A percentile compares a stretch with the other conserved stretches of the same genome.
Conservation (phyloP, 441 rosid genomes). For the Populus hybrid region DNA sequence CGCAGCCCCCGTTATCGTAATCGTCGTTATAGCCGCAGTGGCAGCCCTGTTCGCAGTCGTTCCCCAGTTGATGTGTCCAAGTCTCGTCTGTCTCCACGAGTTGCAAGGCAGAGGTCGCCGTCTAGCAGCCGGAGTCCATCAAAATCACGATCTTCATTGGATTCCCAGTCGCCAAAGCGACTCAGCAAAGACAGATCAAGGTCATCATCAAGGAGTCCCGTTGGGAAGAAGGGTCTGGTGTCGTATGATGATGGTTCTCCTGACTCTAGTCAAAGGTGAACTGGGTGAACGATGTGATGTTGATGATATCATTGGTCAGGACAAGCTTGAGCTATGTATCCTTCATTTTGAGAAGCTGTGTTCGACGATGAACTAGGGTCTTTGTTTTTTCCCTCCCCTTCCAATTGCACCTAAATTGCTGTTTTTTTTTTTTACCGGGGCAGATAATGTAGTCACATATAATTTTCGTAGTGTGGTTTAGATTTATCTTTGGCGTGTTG, state of each 20-base stretch:
- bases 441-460: not conserved
- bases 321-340: not conserved
- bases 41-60: conserved; percentile 57
- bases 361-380: not conserved
- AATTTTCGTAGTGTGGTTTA: not conserved
- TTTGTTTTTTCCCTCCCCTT: not conserved
- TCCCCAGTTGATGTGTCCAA: conserved; percentile 50
- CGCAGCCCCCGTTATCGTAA: conserved; percentile 54
- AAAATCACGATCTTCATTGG: conserved; percentile 51
- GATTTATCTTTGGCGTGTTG: conserved; percentile 11
- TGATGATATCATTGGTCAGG: not conserved
- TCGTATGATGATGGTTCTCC: conserved; percentile 78
- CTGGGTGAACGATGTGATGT: not conserved
- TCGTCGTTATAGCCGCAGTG: conserved; percentile 60
- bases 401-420: not conserved
- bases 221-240: conserved; percentile 60
- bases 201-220: conserved; percentile 64
- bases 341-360: not conserved
- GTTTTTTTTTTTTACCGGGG: not conserved
- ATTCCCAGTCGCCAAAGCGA: conserved; percentile 58
- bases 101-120: conserved; percentile 47
- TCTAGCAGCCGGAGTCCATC: conserved; percentile 53
- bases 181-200: conserved; percentile 52
- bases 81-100: conserved; percentile 39
- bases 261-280: conserved; percentile 37